Evolutionary conservation across 129 eudicot species (phyloP).

Genomic region (Arctium lappa): DNA sequence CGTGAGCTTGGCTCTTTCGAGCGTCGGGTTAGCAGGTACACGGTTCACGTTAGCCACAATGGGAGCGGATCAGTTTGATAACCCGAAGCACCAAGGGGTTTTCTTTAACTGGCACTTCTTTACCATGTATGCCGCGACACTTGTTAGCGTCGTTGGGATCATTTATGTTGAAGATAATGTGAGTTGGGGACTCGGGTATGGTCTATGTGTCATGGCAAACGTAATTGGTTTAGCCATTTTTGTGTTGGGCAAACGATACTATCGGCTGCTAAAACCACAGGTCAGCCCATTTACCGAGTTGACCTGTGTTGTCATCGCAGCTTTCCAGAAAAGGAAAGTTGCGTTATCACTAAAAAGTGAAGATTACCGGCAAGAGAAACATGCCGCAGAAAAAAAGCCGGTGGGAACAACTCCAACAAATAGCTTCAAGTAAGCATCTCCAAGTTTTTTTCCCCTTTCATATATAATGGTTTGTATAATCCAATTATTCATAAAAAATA

Average conservation of each 20-base stretch:
- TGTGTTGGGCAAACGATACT: slow-evolving; percentile 34
- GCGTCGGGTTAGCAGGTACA: slow-evolving; percentile 40
- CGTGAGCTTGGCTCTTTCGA: slow-evolving; percentile 28
- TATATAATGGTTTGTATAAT: background rate
- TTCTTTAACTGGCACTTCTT: slow-evolving; percentile 46
- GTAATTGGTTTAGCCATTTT: slow-evolving; percentile 30
- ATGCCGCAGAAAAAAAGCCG: background rate
- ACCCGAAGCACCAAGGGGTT: slow-evolving; percentile 21
- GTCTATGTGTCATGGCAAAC: slow-evolving; percentile 36
- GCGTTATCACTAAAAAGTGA: slow-evolving; percentile 13
- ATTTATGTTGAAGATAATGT: slow-evolving; percentile 45
- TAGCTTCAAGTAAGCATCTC: slow-evolving; percentile 34
- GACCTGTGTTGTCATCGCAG: slow-evolving; percentile 37
- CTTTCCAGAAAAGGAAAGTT: slow-evolving; percentile 32
- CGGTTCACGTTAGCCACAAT: slow-evolving; percentile 39
- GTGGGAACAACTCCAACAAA: slow-evolving; percentile 24
- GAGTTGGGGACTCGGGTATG: slow-evolving; percentile 50
- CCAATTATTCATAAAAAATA: background rate
- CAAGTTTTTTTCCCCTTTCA: background rate
- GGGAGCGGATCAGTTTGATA: slow-evolving; percentile 48
- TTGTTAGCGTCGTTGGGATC: slow-evolving; percentile 33
- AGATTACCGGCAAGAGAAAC: slow-evolving; percentile 28
- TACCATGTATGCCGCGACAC: slow-evolving; percentile 17
- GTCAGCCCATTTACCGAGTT: slow-evolving; percentile 39
- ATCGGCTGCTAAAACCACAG: slow-evolving; percentile 30